Base-by-base conservation (phyloP, 1,284 basidiomycete genomes). In the Ceratobasidium sp. region DNA sequence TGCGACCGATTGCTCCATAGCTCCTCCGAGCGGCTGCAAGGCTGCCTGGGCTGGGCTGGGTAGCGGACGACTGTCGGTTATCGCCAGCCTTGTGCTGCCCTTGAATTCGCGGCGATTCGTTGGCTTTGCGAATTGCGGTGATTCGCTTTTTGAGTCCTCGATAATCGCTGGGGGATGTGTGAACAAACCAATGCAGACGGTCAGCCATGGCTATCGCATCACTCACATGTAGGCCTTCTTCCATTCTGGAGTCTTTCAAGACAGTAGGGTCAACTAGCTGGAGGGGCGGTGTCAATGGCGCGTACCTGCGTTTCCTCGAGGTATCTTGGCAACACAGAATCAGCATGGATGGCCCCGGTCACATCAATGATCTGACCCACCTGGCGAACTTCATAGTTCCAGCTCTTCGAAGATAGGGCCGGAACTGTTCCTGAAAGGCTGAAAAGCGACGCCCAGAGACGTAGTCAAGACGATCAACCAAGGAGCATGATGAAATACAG, bases 171-270 rank as follows among this genome's bases (percentile, higher is more conserved):
- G 39, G 61, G 45, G 46, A 46, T 32, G 55, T 41, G 52, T 61
- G 41, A 46, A 67, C 50, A 32, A 32, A n/a, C 16, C 71, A 69
- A 46, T 70, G 71, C 39, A 52, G 39, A 41, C 9, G 3, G 8
- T 23, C n/a, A 36, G 26, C 10, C n/a, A n/a, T 39, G 34, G n/a
- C n/a, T n/a, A 18, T 8, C 60, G 14, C 73, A 64, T 21, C 34
- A 53, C 85, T 73, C 76, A 92, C 92, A 93, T 91, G 79, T 93
- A 93, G 16, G 90, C 91, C 75, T 84, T 88, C 78, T 92, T 90
- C 92, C 92, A 93, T 81, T 93, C 92, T 0, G 91, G 88, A 41
- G 85, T 88, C 91, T 93, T 73, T 16, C 28, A 16, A 14, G 41
- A 32, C 12, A 58, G 62, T 72, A 26, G 21, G 65, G 59, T 36